Conservation (phyloP, 257 asterid species). For the Rauvolfia tetraphylla region DNA sequence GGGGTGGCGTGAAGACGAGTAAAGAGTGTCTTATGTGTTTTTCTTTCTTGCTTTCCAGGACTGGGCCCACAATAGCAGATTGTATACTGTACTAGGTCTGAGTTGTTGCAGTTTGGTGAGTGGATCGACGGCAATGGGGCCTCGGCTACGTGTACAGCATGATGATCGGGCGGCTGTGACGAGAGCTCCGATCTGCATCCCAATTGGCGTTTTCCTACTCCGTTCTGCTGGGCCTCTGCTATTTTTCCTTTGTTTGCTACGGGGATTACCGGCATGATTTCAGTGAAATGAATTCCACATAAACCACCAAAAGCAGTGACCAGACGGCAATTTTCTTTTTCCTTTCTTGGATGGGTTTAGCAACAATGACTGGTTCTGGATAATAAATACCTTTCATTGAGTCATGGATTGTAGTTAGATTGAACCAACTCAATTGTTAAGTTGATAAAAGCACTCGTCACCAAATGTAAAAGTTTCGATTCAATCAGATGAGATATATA, state of each 20-base stretch:
- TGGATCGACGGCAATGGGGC: slow-evolving; percentile 13
- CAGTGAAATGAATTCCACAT: not conserved
- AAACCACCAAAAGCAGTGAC: not conserved
- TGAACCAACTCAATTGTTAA: too few species aligned
- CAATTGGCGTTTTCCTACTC: not conserved
- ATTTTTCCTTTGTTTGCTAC: too few species aligned
- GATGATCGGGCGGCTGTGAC: not conserved
- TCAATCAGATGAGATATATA: too few species aligned
- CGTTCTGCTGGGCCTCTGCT: not conserved
- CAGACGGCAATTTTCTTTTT: too few species aligned
- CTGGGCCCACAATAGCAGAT: not conserved
- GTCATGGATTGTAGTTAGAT: too few species aligned
- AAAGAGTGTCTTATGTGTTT: not conserved
- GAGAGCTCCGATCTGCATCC: not conserved
- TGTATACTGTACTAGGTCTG: not conserved
- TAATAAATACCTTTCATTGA: too few species aligned
- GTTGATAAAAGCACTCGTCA: too few species aligned
- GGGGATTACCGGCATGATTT: not conserved
- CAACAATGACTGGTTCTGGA: too few species aligned
- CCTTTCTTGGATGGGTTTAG: too few species aligned
- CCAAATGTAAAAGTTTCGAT: too few species aligned
- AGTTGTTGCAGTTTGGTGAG: slow-evolving; percentile 20
- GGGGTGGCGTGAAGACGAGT: slow-evolving; percentile 4
- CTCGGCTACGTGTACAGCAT: not conserved
- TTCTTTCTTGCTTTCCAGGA: not conserved